Conservation (phyloP, 1,139 yeast genomes). For the Saccharomycopsis crataegensis region DNA sequence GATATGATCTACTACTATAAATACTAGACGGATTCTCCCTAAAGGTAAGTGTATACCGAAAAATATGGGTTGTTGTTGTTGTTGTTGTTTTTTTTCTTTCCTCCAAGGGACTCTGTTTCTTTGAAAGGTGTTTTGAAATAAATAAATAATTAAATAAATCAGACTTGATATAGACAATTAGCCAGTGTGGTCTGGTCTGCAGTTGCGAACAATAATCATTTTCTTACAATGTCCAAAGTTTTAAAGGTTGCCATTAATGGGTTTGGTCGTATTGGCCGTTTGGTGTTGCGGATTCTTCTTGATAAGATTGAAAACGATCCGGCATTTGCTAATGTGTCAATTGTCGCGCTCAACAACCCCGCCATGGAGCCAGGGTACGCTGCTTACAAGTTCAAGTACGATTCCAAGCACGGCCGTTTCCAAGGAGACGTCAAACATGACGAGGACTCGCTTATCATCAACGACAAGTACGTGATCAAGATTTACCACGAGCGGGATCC, state of each 20-base stretch:
- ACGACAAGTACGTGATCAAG: slow-evolving; percentile 56
- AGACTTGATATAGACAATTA: too few species aligned
- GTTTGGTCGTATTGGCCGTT: slow-evolving; percentile 53
- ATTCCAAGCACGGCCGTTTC: slow-evolving; percentile 49
- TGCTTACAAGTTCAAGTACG: slow-evolving; percentile 52
- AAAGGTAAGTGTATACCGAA: too few species aligned
- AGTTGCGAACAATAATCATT: too few species aligned
- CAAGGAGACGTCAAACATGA: slow-evolving; percentile 28
- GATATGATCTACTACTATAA: too few species aligned
- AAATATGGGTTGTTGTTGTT: too few species aligned
- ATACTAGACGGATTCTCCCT: too few species aligned
- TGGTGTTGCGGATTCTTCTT: slow-evolving; percentile 42
- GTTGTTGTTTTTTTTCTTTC: too few species aligned
- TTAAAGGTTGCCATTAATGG: slow-evolving; percentile 52
- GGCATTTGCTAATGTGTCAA: slow-evolving; percentile 29
- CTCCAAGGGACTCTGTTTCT: too few species aligned
- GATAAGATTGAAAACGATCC: slow-evolving; percentile 33
- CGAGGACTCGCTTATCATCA: slow-evolving; percentile 7
- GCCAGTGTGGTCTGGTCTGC: too few species aligned
- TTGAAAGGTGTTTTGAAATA: too few species aligned
- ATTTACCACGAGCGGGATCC: slow-evolving; percentile 79
- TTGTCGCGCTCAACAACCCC: slow-evolving; percentile 50
- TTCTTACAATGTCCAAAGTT: slow-evolving; percentile 18
- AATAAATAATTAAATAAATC: too few species aligned
- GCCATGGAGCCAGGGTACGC: slow-evolving; percentile 52